Conservation (phyloP, 2,329 filamentous ascomycete genomes). For the Trichoderma aggressivum region DNA sequence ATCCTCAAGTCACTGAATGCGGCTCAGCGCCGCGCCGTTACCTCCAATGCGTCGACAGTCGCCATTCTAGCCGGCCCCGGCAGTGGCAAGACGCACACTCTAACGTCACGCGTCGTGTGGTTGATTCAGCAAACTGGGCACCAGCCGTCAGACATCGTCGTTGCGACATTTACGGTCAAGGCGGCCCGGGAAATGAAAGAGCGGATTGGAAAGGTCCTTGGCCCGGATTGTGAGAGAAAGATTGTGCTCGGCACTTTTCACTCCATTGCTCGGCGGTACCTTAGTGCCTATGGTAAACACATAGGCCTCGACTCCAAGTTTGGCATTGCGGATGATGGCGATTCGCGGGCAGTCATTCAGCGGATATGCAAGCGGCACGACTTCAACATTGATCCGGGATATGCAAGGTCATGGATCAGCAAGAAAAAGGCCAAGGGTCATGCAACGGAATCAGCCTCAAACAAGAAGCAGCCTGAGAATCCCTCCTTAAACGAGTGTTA, state of each 20-base stretch:
- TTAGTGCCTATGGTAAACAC: slow-evolving; percentile 76
- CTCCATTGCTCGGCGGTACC: slow-evolving; percentile 81
- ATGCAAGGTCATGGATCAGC: slow-evolving; percentile 73
- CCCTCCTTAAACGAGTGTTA: slow-evolving; percentile 67
- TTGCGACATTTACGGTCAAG: slow-evolving; percentile 96
- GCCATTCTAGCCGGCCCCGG: slow-evolving; percentile 67
- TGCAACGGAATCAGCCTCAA: slow-evolving; percentile 40
- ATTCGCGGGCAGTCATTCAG: slow-evolving; percentile 75
- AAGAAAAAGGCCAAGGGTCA: slow-evolving; percentile 58
- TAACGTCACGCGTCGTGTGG: slow-evolving; percentile 89
- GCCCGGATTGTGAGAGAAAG: slow-evolving; percentile 68
- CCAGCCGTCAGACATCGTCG: slow-evolving; percentile 82
- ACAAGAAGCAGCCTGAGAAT: slow-evolving; percentile 38
- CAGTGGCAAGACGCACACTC: slow-evolving; percentile 89
- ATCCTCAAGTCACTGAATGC: slow-evolving; percentile 51
- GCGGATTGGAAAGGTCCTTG: slow-evolving; percentile 77
- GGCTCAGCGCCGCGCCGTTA: slow-evolving; percentile 55
- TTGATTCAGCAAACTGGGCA: slow-evolving; percentile 70
- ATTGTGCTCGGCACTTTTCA: slow-evolving; percentile 92
- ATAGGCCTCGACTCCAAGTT: slow-evolving; percentile 83
- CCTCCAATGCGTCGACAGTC: slow-evolving; percentile 51
- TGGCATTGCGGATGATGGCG: slow-evolving; percentile 81
- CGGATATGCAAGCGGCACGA: slow-evolving; percentile 76
- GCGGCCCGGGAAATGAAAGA: slow-evolving; percentile 91
- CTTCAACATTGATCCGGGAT: slow-evolving; percentile 64